Evolutionary conservation across 495 filamentous ascomycete genomes (phyloP), one percentile per base, ranked within the genome.

Genomic region (Talaromyces adpressus): DNA sequence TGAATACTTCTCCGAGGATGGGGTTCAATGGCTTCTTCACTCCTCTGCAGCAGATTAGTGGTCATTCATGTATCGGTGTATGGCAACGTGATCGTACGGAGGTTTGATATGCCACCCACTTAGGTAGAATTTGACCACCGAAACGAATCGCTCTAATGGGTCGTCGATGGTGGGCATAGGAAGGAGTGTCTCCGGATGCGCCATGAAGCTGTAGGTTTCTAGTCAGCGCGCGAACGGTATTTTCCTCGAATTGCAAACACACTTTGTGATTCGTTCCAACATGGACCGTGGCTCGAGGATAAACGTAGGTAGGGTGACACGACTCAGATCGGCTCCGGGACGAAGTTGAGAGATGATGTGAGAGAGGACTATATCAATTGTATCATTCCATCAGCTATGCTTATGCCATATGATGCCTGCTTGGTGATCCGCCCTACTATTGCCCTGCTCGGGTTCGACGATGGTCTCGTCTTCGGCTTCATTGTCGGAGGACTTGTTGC

Each of bases 91-190:
- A 59, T 82, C 89, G 66, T 87, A 96, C 93, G 91, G 91, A 64
- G 94, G 93, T 75, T 93, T 95, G 73, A 99, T 97, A 74, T 99
- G 94, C 94, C 94, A 99, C 65, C 94, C 94, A 72, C 92, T 96
- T 59, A 99, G 76, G 73, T 99, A 99, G 73, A 99, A 98, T 71
- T 95, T 97, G 66, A 97, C 88, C 9, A 99, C 94, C 0, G 91
- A 88, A 5, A 99, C 85, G 71, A 99, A 99, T 69, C 94, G 85
- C 68, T 93, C 77, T 47, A 93, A 81, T 3, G 95, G 95, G 71
- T 99, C 95, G 30, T 98, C 91, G 64, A 96, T 89, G 34, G 84
- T 79, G 18, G 92, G 79, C 79, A 97, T 93, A 22, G 90, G 89
- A 2, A 98, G 84, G 27, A 99, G 86, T 65, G 90, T 94, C 75